phyloP scores from a whole-genome alignment of 169 alveolate genomes.

The Eimeria maxima region DNA sequence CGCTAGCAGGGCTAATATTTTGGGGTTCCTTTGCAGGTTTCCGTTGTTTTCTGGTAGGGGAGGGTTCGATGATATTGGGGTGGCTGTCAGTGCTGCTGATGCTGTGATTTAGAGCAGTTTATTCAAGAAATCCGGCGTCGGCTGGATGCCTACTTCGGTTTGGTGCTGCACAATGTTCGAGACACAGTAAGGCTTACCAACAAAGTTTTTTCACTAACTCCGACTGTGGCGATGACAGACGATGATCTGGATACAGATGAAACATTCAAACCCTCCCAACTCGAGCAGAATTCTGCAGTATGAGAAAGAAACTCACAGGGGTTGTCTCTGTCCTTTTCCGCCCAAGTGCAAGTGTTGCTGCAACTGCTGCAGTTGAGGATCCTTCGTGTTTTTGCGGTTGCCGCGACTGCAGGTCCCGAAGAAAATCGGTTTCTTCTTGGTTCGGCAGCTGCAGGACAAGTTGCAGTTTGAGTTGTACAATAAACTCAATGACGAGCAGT shows the following conservation, averaged over 20 bases:
- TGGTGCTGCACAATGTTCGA: constrained; percentile 97
- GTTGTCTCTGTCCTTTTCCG: neutral
- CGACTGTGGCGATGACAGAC: neutral
- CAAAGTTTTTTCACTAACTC: neutral
- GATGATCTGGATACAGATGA: neutral
- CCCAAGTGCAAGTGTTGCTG: neutral
- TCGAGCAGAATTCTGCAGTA: neutral
- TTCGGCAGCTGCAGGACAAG: constrained; percentile 92
- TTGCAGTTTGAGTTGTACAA: constrained; percentile 92
- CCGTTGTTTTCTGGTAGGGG: neutral
- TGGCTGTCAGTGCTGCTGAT: neutral
- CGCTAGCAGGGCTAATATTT: neutral
- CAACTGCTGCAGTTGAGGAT: neutral
- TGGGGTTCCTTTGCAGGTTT: neutral
- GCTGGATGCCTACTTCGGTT: constrained; percentile 96
- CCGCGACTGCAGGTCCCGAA: constrained; percentile 92
- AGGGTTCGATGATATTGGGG: neutral
- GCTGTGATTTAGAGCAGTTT: constrained; percentile 86
- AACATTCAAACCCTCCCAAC: neutral
- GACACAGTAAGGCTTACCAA: constrained; percentile 90
- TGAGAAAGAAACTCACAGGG: neutral
- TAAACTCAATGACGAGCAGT: constrained; percentile 89
- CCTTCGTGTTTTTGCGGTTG: neutral
- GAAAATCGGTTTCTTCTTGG: constrained; percentile 96
- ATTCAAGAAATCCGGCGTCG: constrained; percentile 97